Percentiles rank a stretch among this genome's conserved stretches.
Evolutionary conservation across 805 yeast genomes (phyloP).

Genomic region (Starmera caribaea): DNA sequence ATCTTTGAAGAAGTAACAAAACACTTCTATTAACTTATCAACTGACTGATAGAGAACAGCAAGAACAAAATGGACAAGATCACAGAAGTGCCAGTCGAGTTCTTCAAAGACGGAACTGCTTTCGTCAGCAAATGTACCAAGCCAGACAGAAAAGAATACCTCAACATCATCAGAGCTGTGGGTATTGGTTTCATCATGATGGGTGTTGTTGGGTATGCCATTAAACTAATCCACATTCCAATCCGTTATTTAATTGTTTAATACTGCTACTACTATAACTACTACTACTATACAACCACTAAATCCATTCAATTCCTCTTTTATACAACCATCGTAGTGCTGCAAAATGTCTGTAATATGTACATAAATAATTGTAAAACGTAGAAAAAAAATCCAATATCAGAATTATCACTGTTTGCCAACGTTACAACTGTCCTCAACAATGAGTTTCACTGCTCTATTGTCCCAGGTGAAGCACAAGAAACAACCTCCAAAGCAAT

Average conservation of each 20-base stretch:
- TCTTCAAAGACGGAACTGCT: slow-evolving; percentile 83
- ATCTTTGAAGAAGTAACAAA: no score
- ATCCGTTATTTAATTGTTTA: slow-evolving; percentile 91
- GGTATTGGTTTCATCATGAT: slow-evolving; percentile 95
- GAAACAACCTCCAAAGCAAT: neutral
- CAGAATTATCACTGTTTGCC: no score
- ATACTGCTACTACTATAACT: slow-evolving; percentile 10
- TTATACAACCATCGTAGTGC: neutral
- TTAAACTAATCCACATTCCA: slow-evolving; percentile 90
- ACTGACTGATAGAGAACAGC: no score
- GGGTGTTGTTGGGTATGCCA: slow-evolving; percentile 95
- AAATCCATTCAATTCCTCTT: neutral
- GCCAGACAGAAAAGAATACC: slow-evolving; percentile 83
- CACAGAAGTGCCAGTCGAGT: slow-evolving; percentile 82
- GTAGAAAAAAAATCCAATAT: neutral
- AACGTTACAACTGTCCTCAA: no score
- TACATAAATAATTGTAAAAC: no score
- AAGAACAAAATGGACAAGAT: slow-evolving; percentile 43
- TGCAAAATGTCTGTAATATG: no score
- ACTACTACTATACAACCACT: no score
- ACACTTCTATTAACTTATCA: no score
- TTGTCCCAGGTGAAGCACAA: slow-evolving; percentile 13
- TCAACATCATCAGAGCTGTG: slow-evolving; percentile 85
- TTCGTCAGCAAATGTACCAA: slow-evolving; percentile 88
- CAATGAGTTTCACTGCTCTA: slow-evolving; percentile 13